These are phyloP conservation scores for Aspergillus ruber DNA, from an alignment of 2,329 filamentous ascomycete genomes.

Conservation along the genomic window DNA sequence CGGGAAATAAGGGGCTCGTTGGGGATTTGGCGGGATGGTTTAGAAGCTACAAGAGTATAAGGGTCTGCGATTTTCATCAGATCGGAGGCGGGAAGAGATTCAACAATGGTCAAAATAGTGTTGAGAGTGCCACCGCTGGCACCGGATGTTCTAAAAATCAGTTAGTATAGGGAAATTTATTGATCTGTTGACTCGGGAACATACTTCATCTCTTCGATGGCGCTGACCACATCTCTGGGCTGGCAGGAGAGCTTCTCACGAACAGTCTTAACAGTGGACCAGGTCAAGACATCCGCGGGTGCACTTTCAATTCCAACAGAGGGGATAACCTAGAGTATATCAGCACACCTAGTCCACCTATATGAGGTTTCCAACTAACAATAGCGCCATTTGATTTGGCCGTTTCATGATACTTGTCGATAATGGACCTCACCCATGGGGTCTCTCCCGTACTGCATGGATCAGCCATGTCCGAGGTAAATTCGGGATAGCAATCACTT, in stretches of 20 bases:
- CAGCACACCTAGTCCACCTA: background rate
- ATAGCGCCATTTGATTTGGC: slow-evolving; percentile 57
- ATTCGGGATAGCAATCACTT: slow-evolving; percentile 11
- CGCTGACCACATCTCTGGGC: slow-evolving; percentile 47
- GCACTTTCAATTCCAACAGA: slow-evolving; percentile 57
- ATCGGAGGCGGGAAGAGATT: slow-evolving; percentile 39
- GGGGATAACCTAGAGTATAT: slow-evolving; percentile 46
- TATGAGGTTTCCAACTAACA: slow-evolving; percentile 31
- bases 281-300: slow-evolving; percentile 51
- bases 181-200: background rate
- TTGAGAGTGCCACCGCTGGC: slow-evolving; percentile 58
- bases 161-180: background rate
- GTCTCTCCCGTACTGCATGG: slow-evolving; percentile 53
- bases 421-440: slow-evolving; percentile 58
- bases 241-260: slow-evolving; percentile 46
- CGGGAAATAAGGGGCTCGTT: slow-evolving; percentile 22
- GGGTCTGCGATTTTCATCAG: slow-evolving; percentile 44
- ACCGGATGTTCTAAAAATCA: slow-evolving; percentile 28
- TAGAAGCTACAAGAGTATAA: slow-evolving; percentile 46
- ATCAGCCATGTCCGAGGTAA: background rate
- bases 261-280: slow-evolving; percentile 48
- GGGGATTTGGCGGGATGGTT: slow-evolving; percentile 27
- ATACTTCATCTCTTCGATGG: slow-evolving; percentile 49
- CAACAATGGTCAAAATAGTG: slow-evolving; percentile 56
- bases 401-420: slow-evolving; percentile 53